These are phyloP conservation scores for Cystobasidium onofrii DNA, from an alignment of 768 basidiomycete genomes.

Conservation along the genomic window DNA sequence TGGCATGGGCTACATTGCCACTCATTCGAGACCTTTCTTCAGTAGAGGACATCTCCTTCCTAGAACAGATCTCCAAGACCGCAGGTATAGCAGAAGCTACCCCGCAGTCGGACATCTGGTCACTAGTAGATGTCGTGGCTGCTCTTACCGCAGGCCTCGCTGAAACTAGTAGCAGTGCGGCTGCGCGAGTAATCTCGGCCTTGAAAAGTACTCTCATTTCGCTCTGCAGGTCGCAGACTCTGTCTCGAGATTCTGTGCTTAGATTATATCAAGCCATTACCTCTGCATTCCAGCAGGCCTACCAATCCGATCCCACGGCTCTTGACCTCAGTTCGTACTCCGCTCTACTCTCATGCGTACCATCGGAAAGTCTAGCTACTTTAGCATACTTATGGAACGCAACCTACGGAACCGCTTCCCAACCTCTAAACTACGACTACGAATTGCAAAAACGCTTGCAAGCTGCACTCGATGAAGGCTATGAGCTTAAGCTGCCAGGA, in stretches of 20 bases:
- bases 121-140: neutral
- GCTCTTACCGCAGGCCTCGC: neutral
- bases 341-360: neutral
- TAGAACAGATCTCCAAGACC: neutral
- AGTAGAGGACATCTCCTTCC: neutral
- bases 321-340: neutral
- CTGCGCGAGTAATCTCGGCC: neutral
- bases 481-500: neutral
- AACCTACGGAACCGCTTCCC: neutral
- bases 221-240: neutral
- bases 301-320: neutral
- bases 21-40: neutral
- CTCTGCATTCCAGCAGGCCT: neutral
- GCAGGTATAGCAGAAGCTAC: neutral
- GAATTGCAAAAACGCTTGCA: neutral
- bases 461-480: neutral
- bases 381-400: conserved; percentile 5
- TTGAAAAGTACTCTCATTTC: neutral
- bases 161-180: neutral
- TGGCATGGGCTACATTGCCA: neutral
- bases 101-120: neutral
- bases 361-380: neutral
- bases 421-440: neutral
- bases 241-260: neutral
- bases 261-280: neutral